These are phyloP conservation scores for Lactifluus volemus DNA, from an alignment of 768 basidiomycete species.

Conservation along the genomic window DNA sequence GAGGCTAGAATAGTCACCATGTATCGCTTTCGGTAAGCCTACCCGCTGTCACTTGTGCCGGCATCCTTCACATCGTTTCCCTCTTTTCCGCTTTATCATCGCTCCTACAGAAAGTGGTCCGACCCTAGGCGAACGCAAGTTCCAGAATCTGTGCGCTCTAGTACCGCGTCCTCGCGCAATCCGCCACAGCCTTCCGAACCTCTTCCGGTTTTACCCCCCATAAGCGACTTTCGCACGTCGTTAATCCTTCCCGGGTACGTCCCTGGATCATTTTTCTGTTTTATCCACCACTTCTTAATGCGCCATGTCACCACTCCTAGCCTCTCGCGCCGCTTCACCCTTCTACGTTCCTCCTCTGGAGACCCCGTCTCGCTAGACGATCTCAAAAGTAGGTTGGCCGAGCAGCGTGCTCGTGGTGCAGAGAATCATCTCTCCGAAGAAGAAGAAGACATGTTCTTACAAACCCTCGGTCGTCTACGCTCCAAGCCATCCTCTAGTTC, in stretches of 20 bases:
- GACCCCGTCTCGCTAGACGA: constrained; percentile 58
- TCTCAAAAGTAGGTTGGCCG: constrained; percentile 57
- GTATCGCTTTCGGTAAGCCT: constrained; percentile 76
- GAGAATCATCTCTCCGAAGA: constrained; percentile 66
- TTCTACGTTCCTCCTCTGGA: constrained; percentile 61
- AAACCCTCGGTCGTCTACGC: constrained; percentile 53
- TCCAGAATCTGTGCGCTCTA: constrained; percentile 26
- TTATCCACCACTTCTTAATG: neutral
- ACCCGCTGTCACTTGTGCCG: constrained; percentile 5
- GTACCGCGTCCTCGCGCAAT: constrained; percentile 16
- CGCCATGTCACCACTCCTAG: constrained; percentile 31
- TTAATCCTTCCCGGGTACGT: constrained; percentile 80
- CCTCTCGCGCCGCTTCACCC: constrained; percentile 72
- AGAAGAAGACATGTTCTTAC: constrained; percentile 79
- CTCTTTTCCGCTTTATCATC: constrained; percentile 20
- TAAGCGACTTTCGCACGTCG: constrained; percentile 77
- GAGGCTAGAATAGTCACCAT: constrained; percentile 41
- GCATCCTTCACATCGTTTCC: constrained; percentile 14
- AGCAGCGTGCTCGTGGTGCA: constrained; percentile 64
- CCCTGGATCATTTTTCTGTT: constrained; percentile 9
- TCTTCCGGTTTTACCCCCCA: constrained; percentile 53
- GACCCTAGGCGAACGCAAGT: constrained; percentile 49
- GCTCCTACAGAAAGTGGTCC: constrained; percentile 59
- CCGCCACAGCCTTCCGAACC: constrained; percentile 26
- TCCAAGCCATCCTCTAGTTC: constrained; percentile 25